phyloP scores from a whole-genome alignment of 2,329 filamentous ascomycete species.

The Ophiocordyceps camponoti-floridani region DNA sequence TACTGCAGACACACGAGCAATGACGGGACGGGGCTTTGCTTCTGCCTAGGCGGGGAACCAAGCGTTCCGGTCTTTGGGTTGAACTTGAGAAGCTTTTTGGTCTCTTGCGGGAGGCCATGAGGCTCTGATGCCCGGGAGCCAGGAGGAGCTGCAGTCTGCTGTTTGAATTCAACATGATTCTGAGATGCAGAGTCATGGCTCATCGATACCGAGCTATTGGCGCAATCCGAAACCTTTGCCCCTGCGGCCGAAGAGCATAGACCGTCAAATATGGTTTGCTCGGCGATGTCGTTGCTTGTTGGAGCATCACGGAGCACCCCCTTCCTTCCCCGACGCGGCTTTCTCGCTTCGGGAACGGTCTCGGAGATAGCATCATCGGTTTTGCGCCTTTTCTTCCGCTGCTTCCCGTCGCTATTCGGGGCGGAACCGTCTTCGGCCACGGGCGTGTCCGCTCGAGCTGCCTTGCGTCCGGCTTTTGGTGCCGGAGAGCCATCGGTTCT shows the following conservation, averaged over 20 bases:
- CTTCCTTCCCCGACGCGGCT: slow-evolving; percentile 8
- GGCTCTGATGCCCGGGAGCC: slow-evolving; percentile 1
- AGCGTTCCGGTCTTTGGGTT: slow-evolving; percentile 44
- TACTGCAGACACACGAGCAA: slow-evolving; percentile 42
- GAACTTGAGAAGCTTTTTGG: slow-evolving; percentile 33
- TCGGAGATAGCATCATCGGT: slow-evolving; percentile 11
- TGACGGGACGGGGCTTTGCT: slow-evolving; percentile 16
- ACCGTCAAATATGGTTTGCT: slow-evolving; percentile 2
- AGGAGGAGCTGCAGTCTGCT: neutral
- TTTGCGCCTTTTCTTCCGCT: slow-evolving; percentile 24
- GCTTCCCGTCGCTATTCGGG: slow-evolving; percentile 10
- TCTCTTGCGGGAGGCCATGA: slow-evolving; percentile 2
- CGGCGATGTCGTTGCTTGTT: slow-evolving; percentile 4
- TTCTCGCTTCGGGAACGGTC: slow-evolving; percentile 10
- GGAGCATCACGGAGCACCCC: slow-evolving; percentile 3
- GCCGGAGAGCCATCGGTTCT: slow-evolving; percentile 1
- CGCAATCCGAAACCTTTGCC: neutral
- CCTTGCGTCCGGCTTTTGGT: slow-evolving; percentile 1
- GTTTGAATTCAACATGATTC: too few relatives aligned
- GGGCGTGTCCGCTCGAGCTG: neutral
- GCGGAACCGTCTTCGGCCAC: slow-evolving; percentile 1
- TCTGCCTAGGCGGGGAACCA: slow-evolving; percentile 40
- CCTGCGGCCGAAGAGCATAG: neutral
- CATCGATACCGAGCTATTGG: neutral
- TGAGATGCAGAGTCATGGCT: neutral